Evolutionary conservation across 805 yeast species (phyloP).

Genomic region (Wickerhamomyces tratensis): DNA sequence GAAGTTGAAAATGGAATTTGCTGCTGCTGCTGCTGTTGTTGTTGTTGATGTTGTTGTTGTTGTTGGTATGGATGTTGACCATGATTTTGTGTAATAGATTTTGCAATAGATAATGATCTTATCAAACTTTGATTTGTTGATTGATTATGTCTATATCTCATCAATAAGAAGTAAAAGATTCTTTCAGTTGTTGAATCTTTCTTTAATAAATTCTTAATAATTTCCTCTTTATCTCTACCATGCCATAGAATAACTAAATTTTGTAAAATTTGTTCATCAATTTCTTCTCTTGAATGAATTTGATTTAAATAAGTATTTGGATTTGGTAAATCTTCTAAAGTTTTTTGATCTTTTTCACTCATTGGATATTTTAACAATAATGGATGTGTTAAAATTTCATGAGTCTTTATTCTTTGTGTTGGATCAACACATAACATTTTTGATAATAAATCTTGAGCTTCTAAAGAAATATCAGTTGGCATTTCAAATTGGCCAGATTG

Average conservation of each 20-base stretch:
- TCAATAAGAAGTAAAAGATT: slow-evolving; percentile 64
- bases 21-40: not conserved
- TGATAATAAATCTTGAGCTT: slow-evolving; percentile 58
- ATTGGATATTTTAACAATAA: slow-evolving; percentile 55
- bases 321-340: slow-evolving; percentile 21
- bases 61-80: not conserved
- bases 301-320: slow-evolving; percentile 18
- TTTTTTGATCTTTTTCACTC: slow-evolving; percentile 12
- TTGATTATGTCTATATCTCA: slow-evolving; percentile 71
- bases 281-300: slow-evolving; percentile 28
- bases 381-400: slow-evolving; percentile 66
- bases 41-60: not conserved
- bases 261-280: slow-evolving; percentile 66
- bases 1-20: not conserved
- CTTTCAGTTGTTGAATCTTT: slow-evolving; percentile 63
- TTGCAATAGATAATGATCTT: slow-evolving; percentile 21
- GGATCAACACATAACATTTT: slow-evolving; percentile 68
- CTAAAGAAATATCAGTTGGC: slow-evolving; percentile 54
- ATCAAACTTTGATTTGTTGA: slow-evolving; percentile 16
- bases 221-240: slow-evolving; percentile 52
- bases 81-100: slow-evolving; percentile 11
- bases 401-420: slow-evolving; percentile 56
- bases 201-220: slow-evolving; percentile 44
- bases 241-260: slow-evolving; percentile 77
- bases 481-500: slow-evolving; percentile 67